These are phyloP conservation scores for Logfia minima DNA, from an alignment of 129 eudicot genomes.

Conservation along the genomic window DNA sequence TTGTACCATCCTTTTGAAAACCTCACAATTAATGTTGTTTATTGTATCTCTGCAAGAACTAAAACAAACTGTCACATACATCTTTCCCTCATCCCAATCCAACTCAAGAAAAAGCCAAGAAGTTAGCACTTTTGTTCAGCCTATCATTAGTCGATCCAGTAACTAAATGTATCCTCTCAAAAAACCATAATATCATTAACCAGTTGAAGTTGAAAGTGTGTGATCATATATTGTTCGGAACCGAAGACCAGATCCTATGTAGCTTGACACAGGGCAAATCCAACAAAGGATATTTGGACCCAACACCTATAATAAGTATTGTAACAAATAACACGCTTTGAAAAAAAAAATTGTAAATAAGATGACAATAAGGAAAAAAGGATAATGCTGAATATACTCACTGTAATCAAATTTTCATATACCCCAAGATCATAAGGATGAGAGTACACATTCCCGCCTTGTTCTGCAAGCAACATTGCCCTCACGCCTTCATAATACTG, in stretches of 20 bases:
- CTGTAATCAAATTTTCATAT: conserved; percentile 69
- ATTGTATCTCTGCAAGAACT: not conserved
- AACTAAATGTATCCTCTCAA: not conserved
- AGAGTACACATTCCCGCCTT: conserved; percentile 75
- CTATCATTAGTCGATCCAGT: conserved; percentile 22
- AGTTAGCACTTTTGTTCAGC: conserved; percentile 1
- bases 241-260: conserved; percentile 77
- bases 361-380: not conserved
- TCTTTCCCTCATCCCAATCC: not conserved
- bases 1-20: not conserved
- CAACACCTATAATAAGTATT: conserved; percentile 51
- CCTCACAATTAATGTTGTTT: not conserved
- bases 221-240: conserved; percentile 55
- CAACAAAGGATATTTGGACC: conserved; percentile 83
- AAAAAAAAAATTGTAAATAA: not conserved
- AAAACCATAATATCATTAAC: conserved; percentile 9
- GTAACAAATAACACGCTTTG: not conserved
- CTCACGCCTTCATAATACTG: conserved; percentile 96
- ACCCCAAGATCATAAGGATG: conserved; percentile 89
- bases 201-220: conserved; percentile 19
- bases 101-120: not conserved
- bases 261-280: conserved; percentile 72
- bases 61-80: not conserved
- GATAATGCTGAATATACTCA: conserved; percentile 29
- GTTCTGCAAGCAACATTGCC: conserved; percentile 92